A percentile compares a stretch with the other conserved stretches of the same genome.
phyloP scores from a whole-genome alignment of 2,329 filamentous ascomycete species.

The Sporothrix sp. region DNA sequence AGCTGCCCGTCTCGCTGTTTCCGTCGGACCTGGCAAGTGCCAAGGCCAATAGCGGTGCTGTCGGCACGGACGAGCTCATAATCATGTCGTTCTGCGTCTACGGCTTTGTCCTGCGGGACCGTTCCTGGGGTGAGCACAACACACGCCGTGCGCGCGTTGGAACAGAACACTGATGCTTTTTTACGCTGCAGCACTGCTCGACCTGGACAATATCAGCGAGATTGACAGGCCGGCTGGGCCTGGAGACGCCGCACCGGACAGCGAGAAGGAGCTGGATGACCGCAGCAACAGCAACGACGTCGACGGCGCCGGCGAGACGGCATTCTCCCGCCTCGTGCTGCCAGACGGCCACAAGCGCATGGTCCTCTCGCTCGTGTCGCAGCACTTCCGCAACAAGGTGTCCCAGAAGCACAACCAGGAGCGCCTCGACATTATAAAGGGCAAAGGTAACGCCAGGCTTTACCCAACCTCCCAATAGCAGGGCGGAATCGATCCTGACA shows the following conservation, averaged over 20 bases:
- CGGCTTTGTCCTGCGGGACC: not conserved
- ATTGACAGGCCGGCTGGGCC: not conserved
- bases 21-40: not conserved
- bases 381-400: slow-evolving; percentile 16
- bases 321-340: not conserved
- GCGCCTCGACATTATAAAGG: slow-evolving; percentile 10
- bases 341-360: not conserved
- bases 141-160: not conserved
- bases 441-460: no score
- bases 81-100: not conserved
- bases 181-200: not conserved
- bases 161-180: not conserved
- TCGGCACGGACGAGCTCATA: not conserved
- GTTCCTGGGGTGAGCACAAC: not conserved
- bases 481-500: no score
- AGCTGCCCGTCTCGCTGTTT: not conserved
- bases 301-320: not conserved
- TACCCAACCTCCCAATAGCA: no score
- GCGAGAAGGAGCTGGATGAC: no score
- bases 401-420: slow-evolving; percentile 17
- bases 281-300: not conserved
- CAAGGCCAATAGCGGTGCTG: not conserved
- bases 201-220: not conserved
- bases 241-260: not conserved
- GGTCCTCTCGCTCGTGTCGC: slow-evolving; percentile 16